A percentile compares a stretch with the other conserved stretches of the same genome.
Conservation (phyloP, 495 filamentous ascomycete genomes). For the Penicillium antarcticum region DNA sequence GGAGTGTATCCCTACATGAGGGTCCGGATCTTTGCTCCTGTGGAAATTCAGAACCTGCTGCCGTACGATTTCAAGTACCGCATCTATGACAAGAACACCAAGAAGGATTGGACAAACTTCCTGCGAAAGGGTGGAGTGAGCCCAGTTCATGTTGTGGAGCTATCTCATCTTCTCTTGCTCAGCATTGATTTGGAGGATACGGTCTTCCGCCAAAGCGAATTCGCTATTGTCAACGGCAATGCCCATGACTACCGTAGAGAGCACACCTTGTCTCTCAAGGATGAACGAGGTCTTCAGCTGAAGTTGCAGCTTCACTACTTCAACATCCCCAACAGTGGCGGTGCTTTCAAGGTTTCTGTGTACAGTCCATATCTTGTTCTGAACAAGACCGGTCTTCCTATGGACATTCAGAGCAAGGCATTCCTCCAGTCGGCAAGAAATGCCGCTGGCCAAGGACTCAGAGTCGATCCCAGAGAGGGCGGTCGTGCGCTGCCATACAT, state of each 20-base stretch:
- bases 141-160: constrained; percentile 92
- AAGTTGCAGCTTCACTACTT: constrained; percentile 88
- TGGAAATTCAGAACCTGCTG: constrained; percentile 91
- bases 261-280: constrained; percentile 72
- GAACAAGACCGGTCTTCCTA: constrained; percentile 89
- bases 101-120: constrained; percentile 99
- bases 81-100: constrained; percentile 96
- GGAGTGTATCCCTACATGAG: constrained; percentile 91
- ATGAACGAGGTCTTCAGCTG: constrained; percentile 73
- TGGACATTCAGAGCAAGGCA: constrained; percentile 85
- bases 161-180: constrained; percentile 87
- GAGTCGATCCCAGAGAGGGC: constrained; percentile 47
- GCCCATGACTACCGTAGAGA: constrained; percentile 85
- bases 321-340: constrained; percentile 88
- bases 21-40: constrained; percentile 81
- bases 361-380: constrained; percentile 91
- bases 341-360: constrained; percentile 91
- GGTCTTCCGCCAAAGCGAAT: constrained; percentile 89
- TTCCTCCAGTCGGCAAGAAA: constrained; percentile 78
- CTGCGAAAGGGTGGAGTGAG: constrained; percentile 92
- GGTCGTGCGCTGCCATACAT: constrained; percentile 79
- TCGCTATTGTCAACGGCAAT: constrained; percentile 92
- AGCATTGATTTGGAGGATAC: constrained; percentile 97
- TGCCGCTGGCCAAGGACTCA: constrained; percentile 71
- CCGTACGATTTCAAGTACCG: constrained; percentile 99